These are phyloP conservation scores for Zygoascus biomembranicola DNA, from an alignment of 805 yeast genomes.

Conservation along the genomic window DNA sequence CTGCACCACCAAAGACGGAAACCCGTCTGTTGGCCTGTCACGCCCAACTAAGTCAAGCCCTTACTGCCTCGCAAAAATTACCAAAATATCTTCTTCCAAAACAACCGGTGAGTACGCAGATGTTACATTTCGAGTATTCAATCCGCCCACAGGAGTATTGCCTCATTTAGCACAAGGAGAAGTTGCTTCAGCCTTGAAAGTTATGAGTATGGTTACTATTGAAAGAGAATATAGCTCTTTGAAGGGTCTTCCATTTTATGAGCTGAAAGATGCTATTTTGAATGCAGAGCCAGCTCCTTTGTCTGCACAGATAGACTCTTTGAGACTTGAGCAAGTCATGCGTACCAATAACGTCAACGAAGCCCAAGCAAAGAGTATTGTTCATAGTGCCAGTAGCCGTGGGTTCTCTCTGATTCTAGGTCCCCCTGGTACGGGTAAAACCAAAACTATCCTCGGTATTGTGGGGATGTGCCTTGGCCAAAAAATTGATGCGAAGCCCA, in stretches of 20 bases:
- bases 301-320: constrained; percentile 14
- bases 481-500: constrained; percentile 14
- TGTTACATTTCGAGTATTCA: constrained; percentile 58
- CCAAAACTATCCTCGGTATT: constrained; percentile 90
- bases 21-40: constrained; percentile 1
- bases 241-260: constrained; percentile 75
- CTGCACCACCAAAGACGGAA: constrained; percentile 30
- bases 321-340: constrained; percentile 38
- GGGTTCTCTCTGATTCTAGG: constrained; percentile 95
- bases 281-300: constrained; percentile 51
- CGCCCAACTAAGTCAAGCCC: constrained; percentile 17
- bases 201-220: constrained; percentile 79
- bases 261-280: constrained; percentile 58
- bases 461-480: constrained; percentile 55
- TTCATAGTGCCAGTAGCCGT: constrained; percentile 52
- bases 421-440: constrained; percentile 99
- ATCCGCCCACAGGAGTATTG: constrained; percentile 36
- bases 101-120: constrained; percentile 49
- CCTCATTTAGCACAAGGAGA: constrained; percentile 55
- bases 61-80: constrained; percentile 73
- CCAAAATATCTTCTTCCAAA: constrained; percentile 57
- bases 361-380: constrained; percentile 88
- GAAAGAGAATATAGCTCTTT: constrained; percentile 89
- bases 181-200: constrained; percentile 57
- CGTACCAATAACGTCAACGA: constrained; percentile 55